Evolutionary conservation across 208 protist species (phyloP).

Genomic region (Zelonia costaricensis): DNA sequence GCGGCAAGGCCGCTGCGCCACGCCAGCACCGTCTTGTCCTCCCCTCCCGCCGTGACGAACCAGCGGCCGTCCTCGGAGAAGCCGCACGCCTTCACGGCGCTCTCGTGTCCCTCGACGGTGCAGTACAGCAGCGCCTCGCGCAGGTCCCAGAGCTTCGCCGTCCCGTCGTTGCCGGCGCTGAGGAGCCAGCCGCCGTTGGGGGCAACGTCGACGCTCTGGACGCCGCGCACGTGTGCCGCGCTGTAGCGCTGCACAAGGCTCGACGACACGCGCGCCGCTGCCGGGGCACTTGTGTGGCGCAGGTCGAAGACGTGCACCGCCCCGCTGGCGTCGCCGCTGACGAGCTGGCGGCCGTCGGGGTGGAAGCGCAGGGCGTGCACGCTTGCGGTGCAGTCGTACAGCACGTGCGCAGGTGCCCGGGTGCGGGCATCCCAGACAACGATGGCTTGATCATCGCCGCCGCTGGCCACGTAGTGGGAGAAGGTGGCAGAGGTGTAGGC

Average conservation of each 20-base stretch:
- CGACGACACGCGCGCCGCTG: constrained; percentile 14
- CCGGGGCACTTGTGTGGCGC: constrained; percentile 17
- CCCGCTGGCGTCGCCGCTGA: constrained; percentile 60
- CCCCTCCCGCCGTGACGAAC: constrained; percentile 71
- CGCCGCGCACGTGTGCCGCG: constrained; percentile 63
- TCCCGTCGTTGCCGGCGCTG: constrained; percentile 73
- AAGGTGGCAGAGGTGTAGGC: constrained; percentile 15
- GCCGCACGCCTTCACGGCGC: constrained; percentile 51
- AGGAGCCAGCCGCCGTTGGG: constrained; percentile 83
- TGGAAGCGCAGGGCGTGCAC: constrained; percentile 82
- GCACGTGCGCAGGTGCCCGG: constrained; percentile 46
- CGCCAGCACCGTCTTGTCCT: constrained; percentile 76
- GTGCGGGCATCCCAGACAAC: constrained; percentile 82
- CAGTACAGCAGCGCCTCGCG: constrained; percentile 84
- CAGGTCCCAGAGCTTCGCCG: constrained; percentile 87
- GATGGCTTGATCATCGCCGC: constrained; percentile 79
- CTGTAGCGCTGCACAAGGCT: constrained; percentile 83
- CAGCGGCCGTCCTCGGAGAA: constrained; percentile 58
- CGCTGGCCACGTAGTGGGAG: constrained; percentile 70
- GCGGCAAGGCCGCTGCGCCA: constrained; percentile 76
- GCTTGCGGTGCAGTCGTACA: constrained; percentile 61
- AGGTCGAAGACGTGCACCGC: constrained; percentile 91
- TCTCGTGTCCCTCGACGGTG: constrained; percentile 82
- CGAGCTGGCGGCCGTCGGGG: constrained; percentile 81
- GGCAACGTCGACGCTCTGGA: constrained; percentile 73